These are phyloP conservation scores for Fusarium pseudonygamai DNA, from an alignment of 2,329 filamentous ascomycete genomes.

Conservation along the genomic window DNA sequence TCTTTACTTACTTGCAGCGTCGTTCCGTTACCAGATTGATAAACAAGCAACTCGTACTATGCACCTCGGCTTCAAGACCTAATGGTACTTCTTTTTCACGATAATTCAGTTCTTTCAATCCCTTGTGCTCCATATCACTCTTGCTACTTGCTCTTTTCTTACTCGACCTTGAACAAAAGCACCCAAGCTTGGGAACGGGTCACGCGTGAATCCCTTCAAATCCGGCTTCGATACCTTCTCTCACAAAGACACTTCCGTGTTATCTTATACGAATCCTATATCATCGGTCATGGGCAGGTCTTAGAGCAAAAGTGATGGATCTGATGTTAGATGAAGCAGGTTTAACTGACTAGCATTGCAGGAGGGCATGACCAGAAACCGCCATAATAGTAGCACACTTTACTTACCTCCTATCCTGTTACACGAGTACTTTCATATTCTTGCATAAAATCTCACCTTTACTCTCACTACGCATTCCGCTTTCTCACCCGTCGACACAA, in stretches of 20 bases:
- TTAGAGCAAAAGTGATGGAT: rapidly evolving
- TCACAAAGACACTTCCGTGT: rapidly evolving
- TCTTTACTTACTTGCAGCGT: too few species aligned
- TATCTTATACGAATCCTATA: rapidly evolving
- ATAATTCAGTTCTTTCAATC: rapidly evolving
- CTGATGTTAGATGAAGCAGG: neutral
- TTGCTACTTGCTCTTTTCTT: neutral
- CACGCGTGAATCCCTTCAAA: rapidly evolving
- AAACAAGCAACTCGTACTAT: neutral
- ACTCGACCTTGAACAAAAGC: rapidly evolving
- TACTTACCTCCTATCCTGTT: rapidly evolving
- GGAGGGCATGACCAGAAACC: rapidly evolving
- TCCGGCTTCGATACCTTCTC: rapidly evolving
- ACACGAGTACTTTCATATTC: rapidly evolving
- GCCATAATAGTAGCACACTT: rapidly evolving
- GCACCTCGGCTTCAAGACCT: neutral
- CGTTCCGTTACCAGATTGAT: neutral
- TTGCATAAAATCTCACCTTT: rapidly evolving
- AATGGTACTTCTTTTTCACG: rapidly evolving
- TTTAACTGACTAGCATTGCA: neutral
- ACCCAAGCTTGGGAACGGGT: rapidly evolving
- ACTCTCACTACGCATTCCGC: rapidly evolving
- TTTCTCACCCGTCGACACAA: neutral
- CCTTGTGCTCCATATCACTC: rapidly evolving
- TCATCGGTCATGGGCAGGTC: rapidly evolving